Base-by-base conservation (phyloP, 2,329 filamentous ascomycete species). In the Emericellopsis atlantica region DNA sequence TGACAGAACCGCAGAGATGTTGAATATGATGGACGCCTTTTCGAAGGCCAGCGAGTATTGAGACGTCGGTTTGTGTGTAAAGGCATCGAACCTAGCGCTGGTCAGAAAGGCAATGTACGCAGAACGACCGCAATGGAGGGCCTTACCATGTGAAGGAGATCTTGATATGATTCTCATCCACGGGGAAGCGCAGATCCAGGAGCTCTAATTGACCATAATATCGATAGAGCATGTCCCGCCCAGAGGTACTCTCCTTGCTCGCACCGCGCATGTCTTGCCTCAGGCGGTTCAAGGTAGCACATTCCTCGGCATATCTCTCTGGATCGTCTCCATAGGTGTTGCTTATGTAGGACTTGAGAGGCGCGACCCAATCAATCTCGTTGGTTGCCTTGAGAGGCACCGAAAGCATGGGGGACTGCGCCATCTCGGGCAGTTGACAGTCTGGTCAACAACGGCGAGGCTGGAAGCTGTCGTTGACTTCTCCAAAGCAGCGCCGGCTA, bases 11-110 rank as follows among this genome's bases (percentile, higher is more conserved):
- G 92, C 90, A 32, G 90, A 94, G 50, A 98, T 98, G 63, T 98
- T 98, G 73, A 98, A 98, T 54, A 98, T 95, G 56, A 98, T 94
- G 52, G 90, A 96, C 12, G 92, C 92, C 59, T 98, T 98, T 61
- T 98, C 92, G 59, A 93, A 98, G 37, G 92, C 92, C 37, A 98
- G 73, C 7, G 89, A 95, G 66, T 93, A 95, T 60, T 98, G 92
- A 4, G 89, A 81, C 5, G 92, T 98, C n/a, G 88, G 76, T 56
- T 96, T 95, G 60, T 95, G 89, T 36, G 92, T 98, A 59, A 98
- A 98, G n/a, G 93, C 92, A 61, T 98, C 92, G 65, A 93, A 96
- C 88, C 88, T 95, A 16, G 8, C 21, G 26, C 26, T 32, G 12
- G 31, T 12, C 24, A 22, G 14, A 32, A 10, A 24, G 12, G 9